Evolutionary conservation across 768 basidiomycete species (phyloP), one percentile per base, ranked within the genome.

Genomic region (Cystofilobasidium bisporidii): DNA sequence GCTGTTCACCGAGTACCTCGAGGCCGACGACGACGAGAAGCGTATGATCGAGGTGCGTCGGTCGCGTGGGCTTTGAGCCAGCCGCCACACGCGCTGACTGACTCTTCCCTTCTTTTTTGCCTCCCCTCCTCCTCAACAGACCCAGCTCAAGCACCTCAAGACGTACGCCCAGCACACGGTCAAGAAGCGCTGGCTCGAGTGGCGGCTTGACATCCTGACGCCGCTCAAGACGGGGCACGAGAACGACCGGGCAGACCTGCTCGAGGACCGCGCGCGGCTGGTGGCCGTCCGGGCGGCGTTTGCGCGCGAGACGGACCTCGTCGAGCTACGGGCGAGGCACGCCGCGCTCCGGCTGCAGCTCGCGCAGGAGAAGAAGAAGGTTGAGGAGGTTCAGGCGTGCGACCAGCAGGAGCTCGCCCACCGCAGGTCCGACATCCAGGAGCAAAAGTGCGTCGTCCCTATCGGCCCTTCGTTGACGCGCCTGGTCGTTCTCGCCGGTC

Each of bases 1-100:
- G 1, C 75, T 77, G n/a, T 74, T 78, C 57, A 65, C 69, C 24
- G 77, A 78, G 47, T 78, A 78, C 69, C 71, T 78, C 15, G 72
- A 72, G 3, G 76, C 76, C 0, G 66, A 69, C 9, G 76, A 77
- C 53, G 74, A 77, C 22, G 76, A 77, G n/a, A 75, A 75, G 70
- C 69, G 71, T n/a, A 63, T 76, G 55, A 77, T 76, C 64, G 76
- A 78, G 70, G 71, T 73, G 71, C 72, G 74, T 72, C 70, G 40
- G 26, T 45, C 26, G 0, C 17, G 22, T 50, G 36, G 18, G 72
- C 61, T 30, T n/a, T n/a, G n/a, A n/a, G n/a, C n/a, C n/a, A n/a
- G n/a, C n/a, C n/a, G n/a, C n/a, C n/a, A n/a, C n/a, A n/a, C n/a
- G n/a, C n/a, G n/a, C n/a, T n/a, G n/a, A n/a, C n/a, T n/a, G n/a